phyloP scores from a whole-genome alignment of 352 stramenopile genomes.

The Phytopythium montanum region DNA sequence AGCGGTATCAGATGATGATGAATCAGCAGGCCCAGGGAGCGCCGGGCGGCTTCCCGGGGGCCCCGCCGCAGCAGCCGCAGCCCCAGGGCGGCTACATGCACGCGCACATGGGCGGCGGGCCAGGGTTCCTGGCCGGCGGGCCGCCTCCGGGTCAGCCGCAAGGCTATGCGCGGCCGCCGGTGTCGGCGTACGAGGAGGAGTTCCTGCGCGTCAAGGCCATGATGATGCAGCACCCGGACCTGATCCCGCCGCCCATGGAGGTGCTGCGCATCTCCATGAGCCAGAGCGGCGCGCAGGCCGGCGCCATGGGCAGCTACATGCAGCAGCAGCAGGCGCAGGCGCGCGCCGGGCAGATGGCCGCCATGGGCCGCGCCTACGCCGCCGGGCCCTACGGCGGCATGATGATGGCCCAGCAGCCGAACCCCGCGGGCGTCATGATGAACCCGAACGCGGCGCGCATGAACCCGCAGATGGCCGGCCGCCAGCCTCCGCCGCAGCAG shows the following conservation, averaged over 20 bases:
- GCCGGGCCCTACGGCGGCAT: slow-evolving; percentile 52
- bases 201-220: slow-evolving; percentile 86
- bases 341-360: slow-evolving; percentile 45
- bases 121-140: slow-evolving; percentile 55
- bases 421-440: slow-evolving; percentile 22
- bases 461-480: slow-evolving; percentile 28
- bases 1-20: slow-evolving; percentile 78
- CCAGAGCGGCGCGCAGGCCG: slow-evolving; percentile 44
- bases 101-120: slow-evolving; percentile 30
- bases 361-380: slow-evolving; percentile 56
- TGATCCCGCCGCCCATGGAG: slow-evolving; percentile 85
- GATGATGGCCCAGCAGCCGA: slow-evolving; percentile 41
- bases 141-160: slow-evolving; percentile 19
- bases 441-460: slow-evolving; percentile 32
- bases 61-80: slow-evolving; percentile 34
- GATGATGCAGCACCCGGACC: slow-evolving; percentile 85
- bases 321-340: slow-evolving; percentile 35
- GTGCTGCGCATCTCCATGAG: slow-evolving; percentile 85
- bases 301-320: slow-evolving; percentile 72
- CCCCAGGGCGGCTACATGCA: slow-evolving; percentile 41
- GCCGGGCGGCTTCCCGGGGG: slow-evolving; percentile 29
- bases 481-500: slow-evolving; percentile 30
- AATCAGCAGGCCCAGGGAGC: slow-evolving; percentile 29
- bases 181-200: slow-evolving; percentile 82
- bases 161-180: slow-evolving; percentile 44